These are phyloP conservation scores for Trichoderma brevicompactum DNA, from an alignment of 2,329 filamentous ascomycete genomes.

Conservation along the genomic window DNA sequence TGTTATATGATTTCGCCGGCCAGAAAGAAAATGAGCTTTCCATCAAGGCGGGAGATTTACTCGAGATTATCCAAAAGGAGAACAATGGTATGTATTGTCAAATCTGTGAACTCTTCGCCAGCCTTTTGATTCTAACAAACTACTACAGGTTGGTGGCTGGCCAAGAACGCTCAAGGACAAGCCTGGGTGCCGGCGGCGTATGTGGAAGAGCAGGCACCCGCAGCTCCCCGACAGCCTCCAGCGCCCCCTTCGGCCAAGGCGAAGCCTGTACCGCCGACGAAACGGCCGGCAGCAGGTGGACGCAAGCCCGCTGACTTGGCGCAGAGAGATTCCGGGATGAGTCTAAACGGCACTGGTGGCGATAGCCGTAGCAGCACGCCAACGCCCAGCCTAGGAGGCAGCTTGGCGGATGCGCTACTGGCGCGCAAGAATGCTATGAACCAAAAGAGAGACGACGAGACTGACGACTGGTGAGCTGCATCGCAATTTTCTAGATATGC, in stretches of 20 bases:
- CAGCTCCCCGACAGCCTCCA: constrained; percentile 70
- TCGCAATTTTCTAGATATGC: constrained; percentile 8
- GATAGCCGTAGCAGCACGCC: constrained; percentile 73
- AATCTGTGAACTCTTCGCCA: no score
- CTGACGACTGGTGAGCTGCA: constrained; percentile 66
- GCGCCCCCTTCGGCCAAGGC: constrained; percentile 65
- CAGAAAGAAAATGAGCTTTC: constrained; percentile 85
- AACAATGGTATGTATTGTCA: constrained; percentile 74
- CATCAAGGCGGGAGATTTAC: constrained; percentile 76
- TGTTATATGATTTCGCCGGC: constrained; percentile 88
- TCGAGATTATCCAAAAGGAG: constrained; percentile 93
- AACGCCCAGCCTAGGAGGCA: constrained; percentile 72
- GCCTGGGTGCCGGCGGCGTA: constrained; percentile 96
- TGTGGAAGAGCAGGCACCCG: constrained; percentile 78
- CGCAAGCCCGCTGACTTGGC: constrained; percentile 73
- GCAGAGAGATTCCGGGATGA: constrained; percentile 73
- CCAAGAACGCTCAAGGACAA: constrained; percentile 72
- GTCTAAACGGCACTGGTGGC: constrained; percentile 58
- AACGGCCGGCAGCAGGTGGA: constrained; percentile 69
- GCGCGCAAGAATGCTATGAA: constrained; percentile 75
- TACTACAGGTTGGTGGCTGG: constrained; percentile 90
- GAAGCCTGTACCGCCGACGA: constrained; percentile 77
- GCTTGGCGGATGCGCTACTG: constrained; percentile 77
- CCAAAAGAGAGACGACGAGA: constrained; percentile 68
- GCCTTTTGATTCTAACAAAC: constrained; percentile 40